Evolutionary conservation across 768 basidiomycete genomes (phyloP).

Genomic region (Agrocybe pediades): DNA sequence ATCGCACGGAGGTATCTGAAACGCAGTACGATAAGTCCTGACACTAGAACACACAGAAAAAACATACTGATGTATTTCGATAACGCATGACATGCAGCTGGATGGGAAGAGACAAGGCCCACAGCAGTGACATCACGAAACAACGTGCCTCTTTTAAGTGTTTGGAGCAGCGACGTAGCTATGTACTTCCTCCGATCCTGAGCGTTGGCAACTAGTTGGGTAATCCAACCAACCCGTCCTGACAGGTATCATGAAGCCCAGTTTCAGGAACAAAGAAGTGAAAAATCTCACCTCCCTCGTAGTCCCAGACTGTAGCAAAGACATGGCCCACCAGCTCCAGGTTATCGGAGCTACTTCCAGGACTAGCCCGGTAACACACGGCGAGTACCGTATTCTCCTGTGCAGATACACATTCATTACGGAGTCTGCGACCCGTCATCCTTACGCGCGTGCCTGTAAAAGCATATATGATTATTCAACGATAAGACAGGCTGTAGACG

Average conservation of each 20-base stretch:
- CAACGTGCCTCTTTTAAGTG: slow-evolving; percentile 14
- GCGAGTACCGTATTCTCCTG: slow-evolving; percentile 20
- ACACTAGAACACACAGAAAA: not conserved
- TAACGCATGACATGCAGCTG: slow-evolving; percentile 26
- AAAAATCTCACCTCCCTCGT: slow-evolving; percentile 17
- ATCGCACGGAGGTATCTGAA: too few relatives aligned
- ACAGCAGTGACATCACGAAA: slow-evolving; percentile 24
- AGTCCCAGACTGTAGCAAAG: slow-evolving; percentile 30
- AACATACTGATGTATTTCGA: slow-evolving; percentile 27
- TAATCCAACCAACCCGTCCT: slow-evolving; percentile 37
- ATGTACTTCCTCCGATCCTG: slow-evolving; percentile 25
- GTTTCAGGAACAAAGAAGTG: not conserved
- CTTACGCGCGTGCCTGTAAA: slow-evolving; percentile 16
- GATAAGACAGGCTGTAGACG: too few relatives aligned
- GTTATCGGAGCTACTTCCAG: not conserved
- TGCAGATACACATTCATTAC: slow-evolving; percentile 1
- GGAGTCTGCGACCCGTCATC: slow-evolving; percentile 3
- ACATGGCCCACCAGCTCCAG: slow-evolving; percentile 29
- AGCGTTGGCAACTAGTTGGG: slow-evolving; percentile 33
- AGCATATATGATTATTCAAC: not conserved
- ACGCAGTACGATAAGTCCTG: not conserved
- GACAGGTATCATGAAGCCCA: slow-evolving; percentile 9
- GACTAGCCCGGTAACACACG: too few relatives aligned
- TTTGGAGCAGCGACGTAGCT: slow-evolving; percentile 29
- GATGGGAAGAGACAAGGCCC: slow-evolving; percentile 33